phyloP scores from a whole-genome alignment of 1,284 basidiomycete genomes.

The Cutaneotrichosporon cutaneum region DNA sequence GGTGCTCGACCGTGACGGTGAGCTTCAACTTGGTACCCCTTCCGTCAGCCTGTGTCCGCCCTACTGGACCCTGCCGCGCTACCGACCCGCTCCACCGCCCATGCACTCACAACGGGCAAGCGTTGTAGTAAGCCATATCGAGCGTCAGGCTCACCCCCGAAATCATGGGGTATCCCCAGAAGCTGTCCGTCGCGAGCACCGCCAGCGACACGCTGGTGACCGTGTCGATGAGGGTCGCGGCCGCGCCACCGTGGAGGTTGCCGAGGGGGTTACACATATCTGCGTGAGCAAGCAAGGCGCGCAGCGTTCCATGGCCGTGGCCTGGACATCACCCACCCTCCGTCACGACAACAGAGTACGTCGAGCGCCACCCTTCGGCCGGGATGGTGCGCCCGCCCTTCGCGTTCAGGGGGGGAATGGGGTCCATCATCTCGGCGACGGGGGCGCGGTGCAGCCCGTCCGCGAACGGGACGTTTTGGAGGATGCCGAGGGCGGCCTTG shows the following conservation, averaged over 20 bases:
- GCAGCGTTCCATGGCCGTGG: no score
- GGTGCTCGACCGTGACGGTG: slow-evolving; percentile 15
- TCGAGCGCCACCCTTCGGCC: slow-evolving; percentile 8
- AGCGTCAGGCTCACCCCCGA: slow-evolving; percentile 38
- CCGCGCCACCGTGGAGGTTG: slow-evolving; percentile 42
- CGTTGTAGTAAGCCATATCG: slow-evolving; percentile 37
- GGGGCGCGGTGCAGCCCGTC: slow-evolving; percentile 1
- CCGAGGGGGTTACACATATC: slow-evolving; percentile 38
- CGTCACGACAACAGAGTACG: slow-evolving; percentile 11
- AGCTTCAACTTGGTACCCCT: slow-evolving; percentile 15
- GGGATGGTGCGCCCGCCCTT: slow-evolving; percentile 11
- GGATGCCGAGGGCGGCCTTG: neutral
- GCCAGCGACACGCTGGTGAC: slow-evolving; percentile 6
- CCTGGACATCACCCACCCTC: slow-evolving; percentile 6
- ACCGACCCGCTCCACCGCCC: neutral
- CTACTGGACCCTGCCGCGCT: no score
- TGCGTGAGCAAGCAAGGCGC: slow-evolving; percentile 8
- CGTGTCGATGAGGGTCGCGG: slow-evolving; percentile 38
- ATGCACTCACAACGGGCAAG: slow-evolving; percentile 18
- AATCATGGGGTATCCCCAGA: slow-evolving; percentile 44
- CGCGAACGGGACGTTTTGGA: neutral
- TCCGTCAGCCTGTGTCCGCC: no score
- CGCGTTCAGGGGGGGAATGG: slow-evolving; percentile 13
- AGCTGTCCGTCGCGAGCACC: slow-evolving; percentile 32
- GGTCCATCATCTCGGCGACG: slow-evolving; percentile 14